These are phyloP conservation scores for Metschnikowia matae DNA, from an alignment of 805 yeast genomes.

Conservation along the genomic window DNA sequence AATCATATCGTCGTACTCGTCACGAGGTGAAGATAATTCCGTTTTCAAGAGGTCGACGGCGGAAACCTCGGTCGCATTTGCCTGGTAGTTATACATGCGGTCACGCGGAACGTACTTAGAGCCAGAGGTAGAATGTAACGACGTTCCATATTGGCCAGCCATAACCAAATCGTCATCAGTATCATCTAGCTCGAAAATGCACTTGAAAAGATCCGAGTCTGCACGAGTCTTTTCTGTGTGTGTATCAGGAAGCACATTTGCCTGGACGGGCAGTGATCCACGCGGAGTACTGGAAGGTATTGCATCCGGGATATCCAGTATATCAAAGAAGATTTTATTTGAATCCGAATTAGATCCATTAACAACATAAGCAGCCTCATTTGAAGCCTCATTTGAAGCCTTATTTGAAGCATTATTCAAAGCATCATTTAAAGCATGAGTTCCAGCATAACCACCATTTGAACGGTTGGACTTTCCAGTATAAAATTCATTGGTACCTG, in stretches of 20 bases:
- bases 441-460: not conserved
- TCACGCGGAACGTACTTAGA: conserved; percentile 6
- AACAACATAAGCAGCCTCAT: not conserved
- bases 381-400: not conserved
- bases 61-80: conserved; percentile 2
- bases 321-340: not conserved
- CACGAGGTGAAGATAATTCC: conserved; percentile 7
- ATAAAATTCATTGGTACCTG: too few species aligned
- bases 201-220: conserved; percentile 7
- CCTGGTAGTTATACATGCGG: not conserved
- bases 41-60: conserved; percentile 10
- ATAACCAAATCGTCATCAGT: conserved; percentile 12
- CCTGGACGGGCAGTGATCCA: not conserved
- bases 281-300: not conserved
- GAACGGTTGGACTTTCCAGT: not conserved
- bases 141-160: conserved; percentile 16
- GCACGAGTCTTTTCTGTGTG: not conserved
- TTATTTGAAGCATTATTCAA: not conserved
- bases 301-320: not conserved
- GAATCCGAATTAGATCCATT: too few species aligned
- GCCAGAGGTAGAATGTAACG: conserved; percentile 9
- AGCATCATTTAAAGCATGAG: too few species aligned
- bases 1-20: conserved; percentile 18
- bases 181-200: conserved; percentile 14
- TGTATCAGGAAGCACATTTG: not conserved